These are phyloP conservation scores for Candida fluviatilis DNA, from an alignment of 805 yeast genomes.

Conservation along the genomic window DNA sequence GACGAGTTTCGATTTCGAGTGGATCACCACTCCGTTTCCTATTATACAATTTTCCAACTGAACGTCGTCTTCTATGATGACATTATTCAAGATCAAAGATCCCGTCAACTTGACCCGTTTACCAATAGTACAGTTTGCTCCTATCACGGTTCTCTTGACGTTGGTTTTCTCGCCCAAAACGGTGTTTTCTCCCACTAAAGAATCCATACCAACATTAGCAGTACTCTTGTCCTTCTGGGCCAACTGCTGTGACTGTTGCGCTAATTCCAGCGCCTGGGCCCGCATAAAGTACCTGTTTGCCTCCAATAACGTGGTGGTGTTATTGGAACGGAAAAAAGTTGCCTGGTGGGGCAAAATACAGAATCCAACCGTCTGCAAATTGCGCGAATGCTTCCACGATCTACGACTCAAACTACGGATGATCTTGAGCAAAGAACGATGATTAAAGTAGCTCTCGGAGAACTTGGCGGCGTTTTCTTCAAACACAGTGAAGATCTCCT, in stretches of 20 bases:
- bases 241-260: slow-evolving; percentile 19
- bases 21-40: slow-evolving; percentile 65
- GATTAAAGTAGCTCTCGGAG: slow-evolving; percentile 34
- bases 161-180: slow-evolving; percentile 75
- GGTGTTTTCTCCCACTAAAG: slow-evolving; percentile 68
- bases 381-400: slow-evolving; percentile 76
- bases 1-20: slow-evolving; percentile 59
- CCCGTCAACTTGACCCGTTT: slow-evolving; percentile 85
- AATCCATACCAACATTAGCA: slow-evolving; percentile 85
- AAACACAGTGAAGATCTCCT: slow-evolving; percentile 50
- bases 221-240: slow-evolving; percentile 46
- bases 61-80: slow-evolving; percentile 72
- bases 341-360: slow-evolving; percentile 67
- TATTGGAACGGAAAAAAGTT: slow-evolving; percentile 72
- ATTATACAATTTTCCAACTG: slow-evolving; percentile 82
- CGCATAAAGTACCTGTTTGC: slow-evolving; percentile 78
- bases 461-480: slow-evolving; percentile 29
- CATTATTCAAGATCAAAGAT: slow-evolving; percentile 71
- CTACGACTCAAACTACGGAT: slow-evolving; percentile 86
- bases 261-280: slow-evolving; percentile 45
- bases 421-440: slow-evolving; percentile 58
- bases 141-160: slow-evolving; percentile 82
- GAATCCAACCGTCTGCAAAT: slow-evolving; percentile 61
- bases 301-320: slow-evolving; percentile 79
- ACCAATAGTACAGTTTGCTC: slow-evolving; percentile 72